Conservation (phyloP, 306 rosid genomes). For the Quercus wislizeni region DNA sequence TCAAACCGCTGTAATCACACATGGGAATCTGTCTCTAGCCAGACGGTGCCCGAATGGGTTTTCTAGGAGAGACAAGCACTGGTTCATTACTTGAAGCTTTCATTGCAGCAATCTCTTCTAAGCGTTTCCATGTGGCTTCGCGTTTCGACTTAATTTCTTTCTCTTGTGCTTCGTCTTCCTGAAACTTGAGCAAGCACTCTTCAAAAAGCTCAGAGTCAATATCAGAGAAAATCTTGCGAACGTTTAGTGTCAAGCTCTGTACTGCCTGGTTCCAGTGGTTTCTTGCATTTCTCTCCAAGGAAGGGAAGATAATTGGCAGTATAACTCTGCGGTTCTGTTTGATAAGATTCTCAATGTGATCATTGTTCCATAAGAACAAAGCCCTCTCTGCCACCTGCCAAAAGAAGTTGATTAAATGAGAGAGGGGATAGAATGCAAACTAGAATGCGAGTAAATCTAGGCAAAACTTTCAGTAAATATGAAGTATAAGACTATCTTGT, state of each 20-base stretch:
- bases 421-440: not conserved
- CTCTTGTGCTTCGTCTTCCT: constrained; percentile 68
- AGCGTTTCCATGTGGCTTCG: constrained; percentile 72
- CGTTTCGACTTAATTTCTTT: constrained; percentile 49
- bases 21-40: constrained; percentile 37
- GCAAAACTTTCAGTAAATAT: not conserved
- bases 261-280: constrained; percentile 96
- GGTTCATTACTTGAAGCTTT: constrained; percentile 68
- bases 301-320: constrained; percentile 84
- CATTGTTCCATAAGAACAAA: constrained; percentile 92
- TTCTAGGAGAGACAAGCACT: constrained; percentile 70
- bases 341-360: constrained; percentile 74
- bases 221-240: constrained; percentile 80
- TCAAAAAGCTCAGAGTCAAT: constrained; percentile 69
- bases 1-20: constrained; percentile 11
- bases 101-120: constrained; percentile 87
- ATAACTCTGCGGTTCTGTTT: constrained; percentile 71
- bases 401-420: constrained; percentile 14
- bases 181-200: constrained; percentile 69
- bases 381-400: constrained; percentile 97
- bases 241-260: constrained; percentile 79
- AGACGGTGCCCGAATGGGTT: constrained; percentile 41
- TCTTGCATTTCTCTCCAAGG: constrained; percentile 70
- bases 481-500: not conserved
- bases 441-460: not conserved